Percentiles rank a stretch among this genome's conserved stretches.
phyloP scores from a whole-genome alignment of 768 basidiomycete species.

The Russula dissimulans region DNA sequence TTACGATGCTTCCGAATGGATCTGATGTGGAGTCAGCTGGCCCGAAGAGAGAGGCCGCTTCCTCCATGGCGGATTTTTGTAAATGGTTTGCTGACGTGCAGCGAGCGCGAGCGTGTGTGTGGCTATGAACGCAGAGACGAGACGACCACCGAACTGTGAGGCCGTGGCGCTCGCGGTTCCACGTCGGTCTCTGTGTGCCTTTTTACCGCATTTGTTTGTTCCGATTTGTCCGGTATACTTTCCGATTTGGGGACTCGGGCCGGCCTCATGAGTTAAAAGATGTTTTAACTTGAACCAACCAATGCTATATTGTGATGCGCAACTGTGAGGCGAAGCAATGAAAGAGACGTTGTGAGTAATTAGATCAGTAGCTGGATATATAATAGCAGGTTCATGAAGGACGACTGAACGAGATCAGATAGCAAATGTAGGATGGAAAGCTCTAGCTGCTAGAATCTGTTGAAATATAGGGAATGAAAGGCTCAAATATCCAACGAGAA shows the following conservation, averaged over 20 bases:
- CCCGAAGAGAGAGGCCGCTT: slow-evolving; percentile 76
- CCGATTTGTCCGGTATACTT: slow-evolving; percentile 8
- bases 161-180: slow-evolving; percentile 1
- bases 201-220: slow-evolving; percentile 11
- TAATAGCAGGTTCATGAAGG: slow-evolving; percentile 8
- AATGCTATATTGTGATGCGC: slow-evolving; percentile 16
- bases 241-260: too few relatives aligned
- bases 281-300: not conserved
- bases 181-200: not conserved
- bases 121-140: not conserved
- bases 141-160: not conserved
- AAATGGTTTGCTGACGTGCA: not conserved
- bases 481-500: slow-evolving; percentile 14
- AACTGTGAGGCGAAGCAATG: slow-evolving; percentile 11
- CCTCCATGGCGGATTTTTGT: slow-evolving; percentile 53
- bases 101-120: slow-evolving; percentile 9
- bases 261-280: not conserved
- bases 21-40: slow-evolving; percentile 44
- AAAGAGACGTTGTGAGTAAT: not conserved
- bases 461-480: slow-evolving; percentile 2
- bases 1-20: slow-evolving; percentile 28
- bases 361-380: slow-evolving; percentile 14
- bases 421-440: slow-evolving; percentile 5
- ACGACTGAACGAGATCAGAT: not conserved
- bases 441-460: slow-evolving; percentile 1